Evolutionary conservation across 2,329 filamentous ascomycete genomes (phyloP).

Genomic region (Dichotomopilus funicola): DNA sequence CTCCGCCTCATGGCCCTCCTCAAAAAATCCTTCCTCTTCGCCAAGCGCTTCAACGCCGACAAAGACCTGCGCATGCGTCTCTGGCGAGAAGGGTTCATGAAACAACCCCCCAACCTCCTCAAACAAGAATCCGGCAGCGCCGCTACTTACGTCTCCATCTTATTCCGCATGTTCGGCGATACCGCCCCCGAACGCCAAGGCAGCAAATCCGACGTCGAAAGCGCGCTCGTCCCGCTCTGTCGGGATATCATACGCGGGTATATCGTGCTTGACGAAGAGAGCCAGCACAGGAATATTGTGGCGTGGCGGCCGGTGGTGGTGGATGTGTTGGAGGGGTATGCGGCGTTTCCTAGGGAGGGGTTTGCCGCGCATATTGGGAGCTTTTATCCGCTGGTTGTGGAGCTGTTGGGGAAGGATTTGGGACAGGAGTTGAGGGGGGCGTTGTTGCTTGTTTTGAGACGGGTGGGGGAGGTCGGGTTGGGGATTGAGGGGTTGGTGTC

Average conservation of each 20-base stretch:
- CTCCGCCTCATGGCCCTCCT: conserved; percentile 87
- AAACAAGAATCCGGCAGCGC: conserved; percentile 95
- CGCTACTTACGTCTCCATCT: conserved; percentile 88
- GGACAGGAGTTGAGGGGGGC: conserved; percentile 70
- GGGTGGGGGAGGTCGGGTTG: conserved; percentile 72
- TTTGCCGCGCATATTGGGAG: conserved; percentile 73
- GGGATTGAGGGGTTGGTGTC: conserved; percentile 47
- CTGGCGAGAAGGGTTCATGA: conserved; percentile 99
- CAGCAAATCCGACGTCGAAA: conserved; percentile 77
- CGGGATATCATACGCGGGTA: conserved; percentile 89
- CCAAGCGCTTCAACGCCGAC: conserved; percentile 95
- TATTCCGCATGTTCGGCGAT: conserved; percentile 97
- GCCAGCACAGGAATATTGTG: conserved; percentile 91
- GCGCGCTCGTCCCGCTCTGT: conserved; percentile 87
- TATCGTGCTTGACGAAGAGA: conserved; percentile 83
- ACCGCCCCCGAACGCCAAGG: conserved; percentile 73
- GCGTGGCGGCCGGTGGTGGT: conserved; percentile 97
- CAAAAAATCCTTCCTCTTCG: conserved; percentile 95
- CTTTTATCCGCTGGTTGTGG: conserved; percentile 83
- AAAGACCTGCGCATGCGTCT: conserved; percentile 90
- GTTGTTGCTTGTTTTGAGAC: conserved; percentile 68
- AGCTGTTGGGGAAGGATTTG: conserved; percentile 76
- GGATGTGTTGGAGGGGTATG: conserved; percentile 90
- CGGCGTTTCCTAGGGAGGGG: conserved; percentile 69
- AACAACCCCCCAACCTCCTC: conserved; percentile 92